Evolutionary conservation across 1,284 basidiomycete species (phyloP), one percentile per base, ranked within the genome.

Genomic region (Apiotrichum porosum): DNA sequence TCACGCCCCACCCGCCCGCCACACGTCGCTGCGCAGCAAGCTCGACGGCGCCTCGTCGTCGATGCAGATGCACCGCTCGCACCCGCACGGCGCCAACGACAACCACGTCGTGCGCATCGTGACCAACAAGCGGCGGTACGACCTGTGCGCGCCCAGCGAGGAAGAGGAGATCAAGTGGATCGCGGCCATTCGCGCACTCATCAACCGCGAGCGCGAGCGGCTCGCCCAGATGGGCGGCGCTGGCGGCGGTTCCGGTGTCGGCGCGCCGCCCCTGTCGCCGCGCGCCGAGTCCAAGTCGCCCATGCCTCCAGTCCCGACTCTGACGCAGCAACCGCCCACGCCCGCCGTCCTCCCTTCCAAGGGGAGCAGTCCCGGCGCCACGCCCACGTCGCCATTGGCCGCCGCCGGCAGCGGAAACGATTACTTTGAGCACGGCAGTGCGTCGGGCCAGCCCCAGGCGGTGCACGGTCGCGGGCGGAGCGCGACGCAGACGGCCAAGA

Each of bases 101-200:
- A 73, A 76, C 37, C 79, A 85, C 67, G 88, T 86, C 43, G 97
- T 98, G 82, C 91, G 95, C 75, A 86, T 98, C 53, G 87, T 98
- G 60, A 97, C 92, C 26, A 92, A 91, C 50, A 93, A 94, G 72
- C 81, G 91, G 47, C 85, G 87, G 19, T 79, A 90, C 54, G 74
- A 97, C 49, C 78, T 97, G 18, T 97, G 92, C 63, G 95, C 94
- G 10, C 94, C 95, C 4, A 86, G 81, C 48, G 95, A 98, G 72
- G 95, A 97, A 62, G 94, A 98, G 62, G 95, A 98, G 75, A 95
- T 98, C 73, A 88, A 88, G 69, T 99, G 95, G 95, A 77, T 98
- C 35, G 90, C 90, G 37, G 91, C 93, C 9, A 81, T 98, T 38
- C 84, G 90, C 45, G 91, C 91, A 56, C 78, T 97, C 61, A 84